Evolutionary conservation across 257 asterid genomes (phyloP).

Genomic region (Paraleonurus japonicus): DNA sequence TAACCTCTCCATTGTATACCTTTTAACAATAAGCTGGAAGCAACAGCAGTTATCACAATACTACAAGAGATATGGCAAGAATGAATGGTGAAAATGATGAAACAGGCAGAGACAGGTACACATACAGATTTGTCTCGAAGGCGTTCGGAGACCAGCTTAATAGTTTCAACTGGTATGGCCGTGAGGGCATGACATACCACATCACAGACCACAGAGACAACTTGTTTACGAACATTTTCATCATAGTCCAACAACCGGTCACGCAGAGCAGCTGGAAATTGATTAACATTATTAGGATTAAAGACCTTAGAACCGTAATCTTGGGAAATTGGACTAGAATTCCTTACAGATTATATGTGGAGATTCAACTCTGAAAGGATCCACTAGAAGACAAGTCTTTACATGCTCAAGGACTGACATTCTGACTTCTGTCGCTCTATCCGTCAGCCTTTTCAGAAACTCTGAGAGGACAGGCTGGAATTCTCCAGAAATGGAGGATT

Average conservation of each 20-base stretch:
- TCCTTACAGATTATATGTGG: constrained; percentile 81
- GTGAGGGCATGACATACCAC: constrained; percentile 65
- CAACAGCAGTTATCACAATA: constrained; percentile 30
- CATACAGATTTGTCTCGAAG: constrained; percentile 97
- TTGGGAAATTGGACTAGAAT: constrained; percentile 6
- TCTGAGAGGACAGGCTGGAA: constrained; percentile 83
- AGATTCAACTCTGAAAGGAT: constrained; percentile 75
- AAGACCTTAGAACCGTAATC: constrained; percentile 19
- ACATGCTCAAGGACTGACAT: constrained; percentile 83
- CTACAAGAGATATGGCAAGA: constrained; percentile 16
- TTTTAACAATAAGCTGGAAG: constrained; percentile 79
- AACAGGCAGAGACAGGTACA: constrained; percentile 22
- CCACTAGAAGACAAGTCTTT: constrained; percentile 66
- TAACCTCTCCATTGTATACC: constrained; percentile 86
- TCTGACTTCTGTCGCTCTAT: constrained; percentile 79
- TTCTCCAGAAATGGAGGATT: constrained; percentile 58
- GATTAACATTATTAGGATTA: constrained; percentile 30
- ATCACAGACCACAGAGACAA: constrained; percentile 81
- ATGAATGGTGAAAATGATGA: constrained; percentile 12
- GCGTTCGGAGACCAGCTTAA: constrained; percentile 87
- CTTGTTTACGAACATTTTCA: constrained; percentile 93
- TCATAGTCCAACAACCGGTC: constrained; percentile 86
- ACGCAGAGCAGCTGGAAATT: constrained; percentile 74
- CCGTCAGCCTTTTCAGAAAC: constrained; percentile 86
- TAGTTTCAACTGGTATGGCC: constrained; percentile 65